Conservation (phyloP, 305 asterid genomes). For the Andrographis paniculata region DNA sequence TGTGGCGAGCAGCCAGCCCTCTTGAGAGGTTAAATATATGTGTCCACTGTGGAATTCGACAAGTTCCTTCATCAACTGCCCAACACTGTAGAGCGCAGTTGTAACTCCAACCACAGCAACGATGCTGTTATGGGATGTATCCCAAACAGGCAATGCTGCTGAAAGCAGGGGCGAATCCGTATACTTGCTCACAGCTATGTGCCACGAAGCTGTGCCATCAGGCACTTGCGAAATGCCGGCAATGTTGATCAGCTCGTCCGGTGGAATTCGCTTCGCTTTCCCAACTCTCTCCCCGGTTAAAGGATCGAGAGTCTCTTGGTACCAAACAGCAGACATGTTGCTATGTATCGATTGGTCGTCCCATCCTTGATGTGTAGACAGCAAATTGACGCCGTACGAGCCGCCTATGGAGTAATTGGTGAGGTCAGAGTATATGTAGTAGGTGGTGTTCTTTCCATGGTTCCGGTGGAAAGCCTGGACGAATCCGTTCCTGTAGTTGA, state of each 20-base stretch:
- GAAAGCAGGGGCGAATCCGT: constrained; percentile 77
- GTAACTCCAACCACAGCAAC: constrained; percentile 94
- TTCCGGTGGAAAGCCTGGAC: constrained; percentile 92
- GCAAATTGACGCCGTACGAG: constrained; percentile 18
- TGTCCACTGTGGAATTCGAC: constrained; percentile 90
- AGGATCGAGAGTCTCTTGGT: constrained; percentile 70
- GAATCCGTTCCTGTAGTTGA: constrained; percentile 78
- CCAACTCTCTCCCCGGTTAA: constrained; percentile 57
- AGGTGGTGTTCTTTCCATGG: constrained; percentile 63
- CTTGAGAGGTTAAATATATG: constrained; percentile 80
- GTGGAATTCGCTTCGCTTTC: constrained; percentile 48
- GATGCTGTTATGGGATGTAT: constrained; percentile 49
- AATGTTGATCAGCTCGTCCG: constrained; percentile 73
- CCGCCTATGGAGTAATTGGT: constrained; percentile 62
- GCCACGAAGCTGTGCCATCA: constrained; percentile 91
- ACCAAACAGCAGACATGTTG: constrained; percentile 77
- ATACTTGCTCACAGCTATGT: constrained; percentile 82
- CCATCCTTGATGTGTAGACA: constrained; percentile 68
- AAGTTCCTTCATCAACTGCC: constrained; percentile 81
- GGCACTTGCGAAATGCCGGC: constrained; percentile 95
- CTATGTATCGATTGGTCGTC: constrained; percentile 66
- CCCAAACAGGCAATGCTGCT: constrained; percentile 93
- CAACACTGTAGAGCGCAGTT: constrained; percentile 83
- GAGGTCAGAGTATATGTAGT: constrained; percentile 84
- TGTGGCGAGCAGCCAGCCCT: constrained; percentile 91